Base-by-base conservation (phyloP, 768 basidiomycete genomes). In the Cubamyces sp. region DNA sequence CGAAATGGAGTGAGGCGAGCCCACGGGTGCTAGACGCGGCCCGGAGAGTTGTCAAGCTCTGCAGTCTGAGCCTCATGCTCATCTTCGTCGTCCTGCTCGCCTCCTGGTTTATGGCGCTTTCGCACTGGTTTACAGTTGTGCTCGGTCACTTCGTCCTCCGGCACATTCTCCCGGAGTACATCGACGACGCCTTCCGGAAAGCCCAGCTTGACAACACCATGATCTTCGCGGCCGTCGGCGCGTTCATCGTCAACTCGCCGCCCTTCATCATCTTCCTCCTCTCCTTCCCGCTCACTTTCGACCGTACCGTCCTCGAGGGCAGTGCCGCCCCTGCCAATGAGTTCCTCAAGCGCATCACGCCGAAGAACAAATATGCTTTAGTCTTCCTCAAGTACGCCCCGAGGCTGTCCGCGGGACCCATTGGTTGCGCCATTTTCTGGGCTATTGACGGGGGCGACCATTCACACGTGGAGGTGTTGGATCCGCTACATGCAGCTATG, bases 291-390 rank as follows among this genome's bases (percentile, higher is more conserved):
- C 34, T 61, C 48, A 61, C 54, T 3, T 61, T 61, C 54, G 48
- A 61, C 34, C 60, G 60, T 21, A 50, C 60, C 28, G 54, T 55
- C 40, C 37, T 61, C 19, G 54, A 61, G 26, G 54, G 54, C 25
- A 55, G 49, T 19, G 19, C 60, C 1, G 54, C 54, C 14, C 54
- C 60, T 3, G 60, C 60, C 39, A 54, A 55, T 28, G 60, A 51
- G 48, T 61, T 61, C 47, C 43, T 61, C 47, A 51, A 54, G 40
- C 60, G 60, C 23, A 61, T 61, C 30, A 61, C 54, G 40, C 60
- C 60, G 3, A 34, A 50, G 46, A 61, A 56, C 42, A 54, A 49
- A 14, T 45, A 51, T 15, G 28, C 41, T 0, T 47, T 50, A 9
- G 12, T 56, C 12, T 49, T 56, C 54, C 25, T 61, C 26, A 55